Conservation (phyloP, 2,329 filamentous ascomycete species). For the Cercospora sp. region DNA sequence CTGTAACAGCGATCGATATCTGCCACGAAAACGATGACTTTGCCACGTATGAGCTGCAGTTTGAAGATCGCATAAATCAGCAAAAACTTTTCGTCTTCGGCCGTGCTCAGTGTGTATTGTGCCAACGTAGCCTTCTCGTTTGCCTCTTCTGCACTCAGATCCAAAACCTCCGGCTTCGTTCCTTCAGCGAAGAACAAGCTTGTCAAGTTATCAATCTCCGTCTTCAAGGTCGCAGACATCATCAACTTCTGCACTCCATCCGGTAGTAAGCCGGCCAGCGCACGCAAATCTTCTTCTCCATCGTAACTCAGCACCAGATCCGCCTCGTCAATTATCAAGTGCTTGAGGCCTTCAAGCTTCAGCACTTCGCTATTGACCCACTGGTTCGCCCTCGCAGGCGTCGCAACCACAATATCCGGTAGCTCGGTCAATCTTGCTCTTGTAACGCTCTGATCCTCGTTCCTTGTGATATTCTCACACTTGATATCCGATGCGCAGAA, state of each 20-base stretch:
- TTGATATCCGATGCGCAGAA: conserved; percentile 85
- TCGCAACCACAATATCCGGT: conserved; percentile 88
- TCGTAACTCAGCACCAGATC: conserved; percentile 92
- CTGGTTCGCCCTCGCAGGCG: conserved; percentile 77
- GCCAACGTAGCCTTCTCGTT: conserved; percentile 62
- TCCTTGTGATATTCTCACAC: conserved; percentile 83
- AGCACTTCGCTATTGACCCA: conserved; percentile 74
- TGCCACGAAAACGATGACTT: conserved; percentile 79
- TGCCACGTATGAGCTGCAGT: conserved; percentile 88
- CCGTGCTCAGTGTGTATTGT: conserved; percentile 88
- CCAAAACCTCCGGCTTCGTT: conserved; percentile 65
- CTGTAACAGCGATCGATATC: conserved; percentile 90
- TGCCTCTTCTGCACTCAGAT: conserved; percentile 75
- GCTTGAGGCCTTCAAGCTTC: conserved; percentile 67
- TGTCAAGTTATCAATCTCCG: conserved; percentile 83
- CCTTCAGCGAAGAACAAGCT: conserved; percentile 71
- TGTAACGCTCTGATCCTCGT: conserved; percentile 85
- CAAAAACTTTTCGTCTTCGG: conserved; percentile 96
- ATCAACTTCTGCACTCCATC: conserved; percentile 86
- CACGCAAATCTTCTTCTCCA: conserved; percentile 85
- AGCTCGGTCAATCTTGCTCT: conserved; percentile 79
- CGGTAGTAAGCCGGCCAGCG: conserved; percentile 73
- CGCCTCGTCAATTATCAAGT: conserved; percentile 89
- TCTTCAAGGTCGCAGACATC: conserved; percentile 89
- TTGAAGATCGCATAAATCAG: conserved; percentile 94